Percentiles rank a stretch among this genome's conserved stretches.
Evolutionary conservation across 768 basidiomycete genomes (phyloP).

Genomic region (Rubroboletus satanas): DNA sequence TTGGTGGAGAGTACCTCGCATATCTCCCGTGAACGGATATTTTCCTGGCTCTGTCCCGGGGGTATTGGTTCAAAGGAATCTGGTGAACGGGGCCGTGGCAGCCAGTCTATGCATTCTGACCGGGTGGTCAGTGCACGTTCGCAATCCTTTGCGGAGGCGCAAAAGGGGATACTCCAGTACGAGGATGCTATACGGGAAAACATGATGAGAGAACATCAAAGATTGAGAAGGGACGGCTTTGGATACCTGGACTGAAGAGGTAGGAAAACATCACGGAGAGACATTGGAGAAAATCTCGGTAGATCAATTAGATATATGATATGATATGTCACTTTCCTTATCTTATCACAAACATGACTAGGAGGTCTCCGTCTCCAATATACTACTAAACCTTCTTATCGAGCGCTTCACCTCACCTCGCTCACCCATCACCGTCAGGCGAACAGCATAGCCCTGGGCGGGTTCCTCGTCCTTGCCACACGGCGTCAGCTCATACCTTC

Average conservation of each 20-base stretch:
- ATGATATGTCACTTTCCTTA: conserved; percentile 7
- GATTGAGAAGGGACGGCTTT: background rate
- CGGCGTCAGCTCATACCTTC: conserved; percentile 66
- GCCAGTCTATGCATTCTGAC: conserved; percentile 30
- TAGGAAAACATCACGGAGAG: conserved; percentile 31
- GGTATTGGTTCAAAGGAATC: background rate
- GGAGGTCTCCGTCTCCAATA: conserved; percentile 37
- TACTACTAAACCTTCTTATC: conserved; percentile 50
- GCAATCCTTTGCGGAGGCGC: conserved; percentile 46
- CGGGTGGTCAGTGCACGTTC: conserved; percentile 33
- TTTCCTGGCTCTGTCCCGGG: conserved; percentile 9
- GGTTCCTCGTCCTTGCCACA: conserved; percentile 26
- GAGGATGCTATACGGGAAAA: conserved; percentile 43
- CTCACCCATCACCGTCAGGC: conserved; percentile 90
- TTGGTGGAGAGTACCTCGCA: conserved; percentile 54
- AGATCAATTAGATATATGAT: conserved; percentile 10
- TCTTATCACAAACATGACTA: conserved; percentile 19
- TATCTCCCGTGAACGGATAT: conserved; percentile 18
- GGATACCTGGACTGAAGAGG: conserved; percentile 29
- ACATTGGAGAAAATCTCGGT: conserved; percentile 9
- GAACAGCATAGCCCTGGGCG: conserved; percentile 37
- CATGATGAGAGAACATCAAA: background rate
- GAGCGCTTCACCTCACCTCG: conserved; percentile 69
- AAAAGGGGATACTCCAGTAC: conserved; percentile 62
- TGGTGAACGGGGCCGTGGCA: conserved; percentile 16